Percentiles rank a stretch among this genome's conserved stretches.
Evolutionary conservation across 768 basidiomycete species (phyloP).

Genomic region (Amanita exitialis): DNA sequence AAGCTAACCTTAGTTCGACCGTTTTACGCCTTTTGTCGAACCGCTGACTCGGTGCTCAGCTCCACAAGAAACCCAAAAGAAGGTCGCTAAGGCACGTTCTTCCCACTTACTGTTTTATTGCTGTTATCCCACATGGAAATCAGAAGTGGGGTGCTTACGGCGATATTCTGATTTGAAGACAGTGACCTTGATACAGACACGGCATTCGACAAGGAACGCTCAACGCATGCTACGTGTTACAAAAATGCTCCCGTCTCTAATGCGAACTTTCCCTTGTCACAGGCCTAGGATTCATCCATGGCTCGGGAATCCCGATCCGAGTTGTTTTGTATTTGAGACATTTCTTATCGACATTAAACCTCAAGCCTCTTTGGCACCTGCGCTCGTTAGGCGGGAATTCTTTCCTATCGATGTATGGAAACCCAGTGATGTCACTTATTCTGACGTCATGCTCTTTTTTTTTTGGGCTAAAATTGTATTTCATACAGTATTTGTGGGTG

Average conservation of each 20-base stretch:
- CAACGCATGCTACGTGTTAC: background rate
- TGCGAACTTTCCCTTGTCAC: background rate
- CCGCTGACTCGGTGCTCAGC: background rate
- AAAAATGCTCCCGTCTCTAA: background rate
- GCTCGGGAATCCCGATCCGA: background rate
- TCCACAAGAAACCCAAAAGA: conserved; percentile 1
- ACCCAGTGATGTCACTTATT: conserved; percentile 4
- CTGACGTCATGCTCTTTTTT: conserved; percentile 3
- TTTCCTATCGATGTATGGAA: background rate
- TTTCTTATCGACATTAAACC: background rate
- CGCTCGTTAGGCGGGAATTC: background rate
- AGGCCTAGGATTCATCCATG: background rate
- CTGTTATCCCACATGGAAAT: background rate
- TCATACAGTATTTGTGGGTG: conserved; percentile 1
- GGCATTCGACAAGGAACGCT: background rate
- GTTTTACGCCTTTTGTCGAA: background rate
- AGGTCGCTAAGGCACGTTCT: background rate
- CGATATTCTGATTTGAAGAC: background rate
- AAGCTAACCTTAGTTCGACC: background rate
- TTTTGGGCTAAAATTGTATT: conserved; percentile 3
- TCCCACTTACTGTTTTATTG: background rate
- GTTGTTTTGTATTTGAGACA: background rate
- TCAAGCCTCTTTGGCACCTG: background rate
- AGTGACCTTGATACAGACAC: background rate
- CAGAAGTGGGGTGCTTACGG: background rate